Conservation (phyloP, 2,329 filamentous ascomycete genomes). For the Orbilia blumenaviensis region DNA sequence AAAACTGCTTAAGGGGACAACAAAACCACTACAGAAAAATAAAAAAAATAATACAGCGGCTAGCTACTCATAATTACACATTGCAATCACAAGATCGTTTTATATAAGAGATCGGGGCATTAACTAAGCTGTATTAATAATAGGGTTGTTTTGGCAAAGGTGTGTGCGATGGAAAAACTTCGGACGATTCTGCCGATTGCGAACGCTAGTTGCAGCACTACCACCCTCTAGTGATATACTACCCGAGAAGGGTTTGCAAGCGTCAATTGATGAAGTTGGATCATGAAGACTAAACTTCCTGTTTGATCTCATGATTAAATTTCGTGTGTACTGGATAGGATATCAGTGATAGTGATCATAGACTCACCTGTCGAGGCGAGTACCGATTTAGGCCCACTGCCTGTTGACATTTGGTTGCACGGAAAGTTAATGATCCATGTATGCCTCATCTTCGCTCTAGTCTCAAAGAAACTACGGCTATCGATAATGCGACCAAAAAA, state of each 20-base stretch:
- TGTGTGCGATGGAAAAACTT: conserved; percentile 31
- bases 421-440: not conserved
- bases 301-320: not conserved
- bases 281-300: not conserved
- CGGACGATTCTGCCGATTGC: conserved; percentile 14
- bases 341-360: not conserved
- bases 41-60: not conserved
- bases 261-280: not conserved
- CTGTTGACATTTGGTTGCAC: not conserved
- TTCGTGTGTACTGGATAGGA: not conserved
- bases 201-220: not conserved
- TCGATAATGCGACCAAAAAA: conserved; percentile 19
- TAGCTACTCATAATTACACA: not conserved
- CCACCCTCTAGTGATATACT: not conserved
- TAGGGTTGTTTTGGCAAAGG: not conserved
- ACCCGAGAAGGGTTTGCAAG: not conserved
- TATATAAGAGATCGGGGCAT: not conserved
- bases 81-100: not conserved
- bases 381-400: not conserved
- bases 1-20: not conserved
- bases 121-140: not conserved
- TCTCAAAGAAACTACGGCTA: not conserved
- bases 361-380: not conserved
- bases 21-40: not conserved
- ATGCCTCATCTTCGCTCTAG: not conserved